Evolutionary conservation across 2,329 filamentous ascomycete genomes (phyloP), one percentile per base, ranked within the genome.

Genomic region (Trichophyton verrucosum): DNA sequence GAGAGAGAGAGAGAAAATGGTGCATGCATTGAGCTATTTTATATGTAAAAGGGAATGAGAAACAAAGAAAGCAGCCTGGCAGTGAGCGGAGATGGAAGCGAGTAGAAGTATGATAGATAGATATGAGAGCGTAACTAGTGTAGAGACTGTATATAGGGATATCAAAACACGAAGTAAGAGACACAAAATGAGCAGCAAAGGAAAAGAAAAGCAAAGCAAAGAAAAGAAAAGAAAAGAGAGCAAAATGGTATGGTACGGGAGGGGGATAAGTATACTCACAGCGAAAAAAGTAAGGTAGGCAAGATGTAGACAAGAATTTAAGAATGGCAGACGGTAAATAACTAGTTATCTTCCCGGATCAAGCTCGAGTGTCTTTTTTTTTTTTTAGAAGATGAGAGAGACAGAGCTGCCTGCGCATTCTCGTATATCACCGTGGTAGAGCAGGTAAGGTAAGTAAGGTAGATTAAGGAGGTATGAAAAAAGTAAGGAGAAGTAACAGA

Each of bases 211-310:
- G 24, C 20, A 20, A 20, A 20, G 42, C 20, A 20, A 20, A 20
- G 42, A 20, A 24, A 15, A 59, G 49, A n/a, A 51, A 55, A 36
- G 33, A 11, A 36, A 36, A 11, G 33, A 36, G 33, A 36, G 33
- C 33, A 36, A 36, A 8, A 36, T 11, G 24, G 24, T 27, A 27
- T 27, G 24, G 24, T 27, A 27, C 33, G 24, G 38, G 24, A 44
- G 46, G 44, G 22, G 17, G n/a, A 59, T 40, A 44, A 51, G 55
- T 51, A 46, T 36, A 60, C 24, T 55, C 24, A 38, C n/a, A 58
- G 8, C 13, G 38, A 58, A 58, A 58, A 56, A 36, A 36, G 33
- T 9, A 36, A 36, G 33, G 20, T 9, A 36, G 33, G 11, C 11
- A 58, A 36, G 17, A 33, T 57, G 47, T 47, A 57, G n/a, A 22